These are phyloP conservation scores for Monosporascus cannonballus DNA, from an alignment of 2,329 filamentous ascomycete species.

Conservation along the genomic window DNA sequence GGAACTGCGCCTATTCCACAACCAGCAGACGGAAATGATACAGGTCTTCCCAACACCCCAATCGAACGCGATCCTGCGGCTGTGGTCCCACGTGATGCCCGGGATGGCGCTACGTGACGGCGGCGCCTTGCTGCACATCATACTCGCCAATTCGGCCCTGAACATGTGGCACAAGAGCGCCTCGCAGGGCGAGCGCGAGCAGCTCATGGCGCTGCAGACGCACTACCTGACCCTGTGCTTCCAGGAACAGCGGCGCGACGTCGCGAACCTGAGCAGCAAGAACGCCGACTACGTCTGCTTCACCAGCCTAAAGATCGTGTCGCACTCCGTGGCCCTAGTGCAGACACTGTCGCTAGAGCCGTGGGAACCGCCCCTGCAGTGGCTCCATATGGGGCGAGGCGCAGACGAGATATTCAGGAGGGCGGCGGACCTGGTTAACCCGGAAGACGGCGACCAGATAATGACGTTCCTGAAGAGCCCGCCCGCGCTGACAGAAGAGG, in stretches of 20 bases:
- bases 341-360: constrained; percentile 29
- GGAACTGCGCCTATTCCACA: constrained; percentile 31
- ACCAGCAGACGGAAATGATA: constrained; percentile 25
- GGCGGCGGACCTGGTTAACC: constrained; percentile 16
- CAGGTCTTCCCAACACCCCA: constrained; percentile 20
- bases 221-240: constrained; percentile 30
- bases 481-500: constrained; percentile 23
- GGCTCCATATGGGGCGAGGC: constrained; percentile 29
- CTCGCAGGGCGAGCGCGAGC: constrained; percentile 19
- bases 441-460: constrained; percentile 17
- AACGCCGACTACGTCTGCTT: constrained; percentile 31
- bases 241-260: constrained; percentile 30
- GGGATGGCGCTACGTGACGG: constrained; percentile 24
- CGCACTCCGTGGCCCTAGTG: constrained; percentile 31
- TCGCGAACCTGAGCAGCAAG: constrained; percentile 22
- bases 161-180: constrained; percentile 26
- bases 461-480: constrained; percentile 20
- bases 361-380: constrained; percentile 33
- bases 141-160: constrained; percentile 31
- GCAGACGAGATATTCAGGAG: constrained; percentile 27
- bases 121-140: constrained; percentile 26
- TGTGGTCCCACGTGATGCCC: constrained; percentile 24
- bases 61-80: constrained; percentile 10
- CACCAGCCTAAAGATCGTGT: constrained; percentile 28
- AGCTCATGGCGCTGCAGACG: constrained; percentile 27